Base-by-base conservation (phyloP, 1,284 basidiomycete genomes). In the Trichosporon ovoides region DNA sequence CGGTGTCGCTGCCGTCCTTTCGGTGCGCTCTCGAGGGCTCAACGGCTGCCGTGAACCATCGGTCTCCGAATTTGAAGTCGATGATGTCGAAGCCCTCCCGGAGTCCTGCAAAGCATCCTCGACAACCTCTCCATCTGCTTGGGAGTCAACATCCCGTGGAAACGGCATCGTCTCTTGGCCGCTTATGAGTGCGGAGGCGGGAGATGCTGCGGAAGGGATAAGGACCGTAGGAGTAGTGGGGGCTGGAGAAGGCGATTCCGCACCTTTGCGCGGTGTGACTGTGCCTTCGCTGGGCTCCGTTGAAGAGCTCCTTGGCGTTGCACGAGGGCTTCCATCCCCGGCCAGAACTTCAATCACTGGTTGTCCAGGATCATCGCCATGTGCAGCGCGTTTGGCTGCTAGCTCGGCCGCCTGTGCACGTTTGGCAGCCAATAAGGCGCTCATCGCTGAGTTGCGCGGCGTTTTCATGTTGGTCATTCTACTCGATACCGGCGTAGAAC, bases 381-480 rank as follows among this genome's bases (percentile, higher is more conserved):
- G 37, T 2, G 46, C 46, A 0, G 43, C 40, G 4, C 53, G 49
- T 18, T 38, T 64, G 10, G 67, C 65, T 7, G 68, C 67, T 5
- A 68, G 28, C 49, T 71, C 68, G 7, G 71, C 72, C 7, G 70
- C 73, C 46, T 71, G 67, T 2, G 68, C 69, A 10, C 72, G 49
- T 58, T 69, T 71, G 40, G 73, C 71, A 9, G 74, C 74, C 16
- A 76, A 38, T 38, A 76, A 52, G 0, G 68, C 67, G 11, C 58
- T 58, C 56, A 70, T 58, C 0, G 64, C 63, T 0, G 68, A 65
- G 14, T 58, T 63, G 7, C 14, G 57, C 37, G 0, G 90, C 87
- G 67, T 88, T 87, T 1, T 81, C 85, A 74, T 88, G 92, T 70
- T 95, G 90, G 20, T 98, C 77, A 73, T 92, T 87, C 78, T 91